A percentile compares a stretch with the other conserved stretches of the same genome.
These are phyloP conservation scores for Arxiozyma heterogenica DNA, from an alignment of 1,139 yeast genomes.

Conservation along the genomic window DNA sequence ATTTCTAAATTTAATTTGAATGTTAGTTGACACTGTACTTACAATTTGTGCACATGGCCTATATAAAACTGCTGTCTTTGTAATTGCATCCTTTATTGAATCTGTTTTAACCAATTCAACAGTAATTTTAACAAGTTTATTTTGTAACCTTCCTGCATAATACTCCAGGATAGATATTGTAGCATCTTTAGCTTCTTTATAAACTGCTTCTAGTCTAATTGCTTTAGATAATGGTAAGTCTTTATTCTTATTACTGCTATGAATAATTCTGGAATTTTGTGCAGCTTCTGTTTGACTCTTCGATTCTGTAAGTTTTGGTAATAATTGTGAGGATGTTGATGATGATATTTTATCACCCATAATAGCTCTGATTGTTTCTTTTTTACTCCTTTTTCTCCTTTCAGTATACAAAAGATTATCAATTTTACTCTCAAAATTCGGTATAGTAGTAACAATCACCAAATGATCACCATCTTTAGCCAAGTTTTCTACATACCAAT, in stretches of 20 bases:
- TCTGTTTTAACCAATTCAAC: conserved; percentile 42
- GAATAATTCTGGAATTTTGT: background rate
- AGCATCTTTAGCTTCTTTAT: conserved; percentile 33
- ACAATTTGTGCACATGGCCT: conserved; percentile 46
- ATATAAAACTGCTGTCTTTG: conserved; percentile 44
- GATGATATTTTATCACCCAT: background rate
- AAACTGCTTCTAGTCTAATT: conserved; percentile 16
- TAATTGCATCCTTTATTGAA: conserved; percentile 38
- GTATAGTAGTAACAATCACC: conserved; percentile 40
- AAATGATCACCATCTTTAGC: conserved; percentile 57
- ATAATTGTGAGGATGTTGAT: background rate
- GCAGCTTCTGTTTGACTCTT: background rate
- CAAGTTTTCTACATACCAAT: conserved; percentile 48
- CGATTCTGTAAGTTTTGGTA: background rate
- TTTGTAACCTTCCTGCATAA: conserved; percentile 31
- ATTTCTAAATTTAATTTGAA: conserved; percentile 28
- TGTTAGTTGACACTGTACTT: conserved; percentile 32
- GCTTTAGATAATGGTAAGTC: conserved; percentile 6
- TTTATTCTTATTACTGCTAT: background rate
- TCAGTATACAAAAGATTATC: conserved; percentile 10
- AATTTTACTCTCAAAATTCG: conserved; percentile 26
- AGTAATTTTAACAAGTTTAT: conserved; percentile 40
- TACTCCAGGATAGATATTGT: conserved; percentile 38
- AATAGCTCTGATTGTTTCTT: conserved; percentile 2
- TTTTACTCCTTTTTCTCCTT: conserved; percentile 5